Base-by-base conservation (phyloP, 805 yeast species). In the Grigorovia yakushimaensis region DNA sequence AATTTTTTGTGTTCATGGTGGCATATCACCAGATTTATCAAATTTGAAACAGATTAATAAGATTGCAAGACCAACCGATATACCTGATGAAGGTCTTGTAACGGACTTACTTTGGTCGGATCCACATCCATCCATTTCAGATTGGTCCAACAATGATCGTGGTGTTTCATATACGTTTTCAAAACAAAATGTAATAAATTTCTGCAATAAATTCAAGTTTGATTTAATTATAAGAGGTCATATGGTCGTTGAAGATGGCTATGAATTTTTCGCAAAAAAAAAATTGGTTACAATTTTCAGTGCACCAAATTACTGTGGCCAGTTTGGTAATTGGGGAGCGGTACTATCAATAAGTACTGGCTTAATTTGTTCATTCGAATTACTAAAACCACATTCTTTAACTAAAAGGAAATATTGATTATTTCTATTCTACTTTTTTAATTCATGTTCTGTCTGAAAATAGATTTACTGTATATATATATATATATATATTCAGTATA, bases 181-280 rank as follows among this genome's bases (percentile, higher is more conserved):
- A 37, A 78, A 76, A 55, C 79, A 73, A 47, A 81, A 81, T 51
- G 87, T 84, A 2, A 77, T 78, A 47, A 74, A 76, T 53, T 85
- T 85, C 56, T 79, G 84, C 57, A 62, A 74, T 19, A 69, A 70
- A 35, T 84, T 84, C 63, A 77, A 79, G 48, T 80, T 85, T 65
- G 94, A 85, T 65, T 65, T 85, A 58, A 76, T 85, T 51, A 85
- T 82, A 33, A 70, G 94, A 57, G 94, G 91, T 7, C 94, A 85
- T 61, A 85, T 85, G 94, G 93, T 85, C 41, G 94, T 85, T 43
- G 91, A 85, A 62, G 91, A 85, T 59, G 94, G 94, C 3, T 85
- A 85, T 61, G 93, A 85, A 60, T 85, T 85, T 60, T 85, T 82
- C 61, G 82, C 82, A 43, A 79, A 77, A 58, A 72, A 86, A 54